phyloP scores from a whole-genome alignment of 805 yeast species.

The Candida nonsorbophila region DNA sequence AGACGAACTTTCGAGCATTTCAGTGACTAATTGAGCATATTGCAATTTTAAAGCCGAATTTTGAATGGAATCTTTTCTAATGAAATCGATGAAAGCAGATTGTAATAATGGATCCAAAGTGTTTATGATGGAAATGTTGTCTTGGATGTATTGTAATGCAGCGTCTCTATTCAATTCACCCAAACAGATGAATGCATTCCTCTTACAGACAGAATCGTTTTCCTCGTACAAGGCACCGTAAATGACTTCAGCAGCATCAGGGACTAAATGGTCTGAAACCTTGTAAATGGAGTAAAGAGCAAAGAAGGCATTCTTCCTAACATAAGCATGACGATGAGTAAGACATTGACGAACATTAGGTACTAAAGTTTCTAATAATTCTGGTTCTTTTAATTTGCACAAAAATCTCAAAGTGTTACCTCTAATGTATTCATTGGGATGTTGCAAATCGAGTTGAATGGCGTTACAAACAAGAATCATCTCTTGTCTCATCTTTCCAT shows the following conservation, averaged over 20 bases:
- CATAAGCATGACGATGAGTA: slow-evolving; percentile 96
- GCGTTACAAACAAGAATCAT: slow-evolving; percentile 99
- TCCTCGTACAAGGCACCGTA: slow-evolving; percentile 70
- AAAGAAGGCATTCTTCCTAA: slow-evolving; percentile 93
- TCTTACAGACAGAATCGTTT: slow-evolving; percentile 87
- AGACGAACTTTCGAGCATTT: slow-evolving; percentile 64
- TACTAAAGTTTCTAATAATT: slow-evolving; percentile 89
- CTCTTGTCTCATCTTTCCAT: slow-evolving; percentile 93
- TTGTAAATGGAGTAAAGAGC: slow-evolving; percentile 79
- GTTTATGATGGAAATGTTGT: slow-evolving; percentile 54
- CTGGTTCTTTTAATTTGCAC: slow-evolving; percentile 87
- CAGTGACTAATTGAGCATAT: slow-evolving; percentile 68
- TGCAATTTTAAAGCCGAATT: slow-evolving; percentile 62
- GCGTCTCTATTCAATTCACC: slow-evolving; percentile 78
- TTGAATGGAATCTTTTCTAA: slow-evolving; percentile 69
- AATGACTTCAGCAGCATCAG: slow-evolving; percentile 91
- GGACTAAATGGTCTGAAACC: slow-evolving; percentile 81
- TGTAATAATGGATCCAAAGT: slow-evolving; percentile 79
- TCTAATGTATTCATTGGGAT: slow-evolving; percentile 94
- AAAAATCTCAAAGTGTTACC: slow-evolving; percentile 93
- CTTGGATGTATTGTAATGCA: slow-evolving; percentile 78
- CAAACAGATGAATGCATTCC: slow-evolving; percentile 90
- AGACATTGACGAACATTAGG: slow-evolving; percentile 88
- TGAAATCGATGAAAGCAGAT: slow-evolving; percentile 85
- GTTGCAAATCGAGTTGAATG: slow-evolving; percentile 94